A percentile compares a stretch with the other conserved stretches of the same genome.
Evolutionary conservation across 192 early-diverging fungal species (phyloP).

Genomic region (Gamsiella multidivaricata): DNA sequence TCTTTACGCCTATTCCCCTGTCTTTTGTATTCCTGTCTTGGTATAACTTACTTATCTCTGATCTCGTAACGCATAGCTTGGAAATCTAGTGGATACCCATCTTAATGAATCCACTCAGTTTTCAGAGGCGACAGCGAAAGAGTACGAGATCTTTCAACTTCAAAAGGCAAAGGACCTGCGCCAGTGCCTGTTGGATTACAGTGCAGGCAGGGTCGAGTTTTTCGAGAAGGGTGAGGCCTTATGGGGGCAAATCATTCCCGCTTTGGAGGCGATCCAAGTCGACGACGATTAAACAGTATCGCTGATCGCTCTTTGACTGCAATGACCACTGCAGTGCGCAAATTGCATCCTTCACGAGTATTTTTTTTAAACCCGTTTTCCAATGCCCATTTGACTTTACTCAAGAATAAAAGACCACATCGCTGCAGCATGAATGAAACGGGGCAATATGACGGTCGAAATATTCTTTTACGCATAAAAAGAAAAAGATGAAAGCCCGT

Average conservation of each 20-base stretch:
- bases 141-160: constrained; percentile 84
- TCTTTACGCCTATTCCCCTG: constrained; percentile 3
- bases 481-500: too few relatives aligned
- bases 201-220: constrained; percentile 85
- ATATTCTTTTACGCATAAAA: too few relatives aligned
- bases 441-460: too few relatives aligned
- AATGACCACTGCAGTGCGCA: not conserved
- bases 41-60: constrained; percentile 9
- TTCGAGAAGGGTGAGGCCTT: constrained; percentile 78
- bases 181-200: constrained; percentile 76
- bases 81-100: constrained; percentile 83
- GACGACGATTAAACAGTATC: constrained; percentile 27
- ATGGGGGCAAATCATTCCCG: constrained; percentile 89
- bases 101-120: constrained; percentile 76
- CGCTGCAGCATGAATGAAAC: too few relatives aligned
- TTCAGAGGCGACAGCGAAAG: constrained; percentile 82
- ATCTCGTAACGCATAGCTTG: constrained; percentile 69
- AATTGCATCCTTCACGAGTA: not conserved
- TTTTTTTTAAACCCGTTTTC: too few relatives aligned
- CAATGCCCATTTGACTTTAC: too few relatives aligned
- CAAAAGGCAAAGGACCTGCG: constrained; percentile 88
- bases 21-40: not conserved
- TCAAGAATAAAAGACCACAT: too few relatives aligned
- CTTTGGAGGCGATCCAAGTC: constrained; percentile 73
- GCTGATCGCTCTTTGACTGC: not conserved